phyloP scores from a whole-genome alignment of 345 rosid species.

The Anacardium occidentale region DNA sequence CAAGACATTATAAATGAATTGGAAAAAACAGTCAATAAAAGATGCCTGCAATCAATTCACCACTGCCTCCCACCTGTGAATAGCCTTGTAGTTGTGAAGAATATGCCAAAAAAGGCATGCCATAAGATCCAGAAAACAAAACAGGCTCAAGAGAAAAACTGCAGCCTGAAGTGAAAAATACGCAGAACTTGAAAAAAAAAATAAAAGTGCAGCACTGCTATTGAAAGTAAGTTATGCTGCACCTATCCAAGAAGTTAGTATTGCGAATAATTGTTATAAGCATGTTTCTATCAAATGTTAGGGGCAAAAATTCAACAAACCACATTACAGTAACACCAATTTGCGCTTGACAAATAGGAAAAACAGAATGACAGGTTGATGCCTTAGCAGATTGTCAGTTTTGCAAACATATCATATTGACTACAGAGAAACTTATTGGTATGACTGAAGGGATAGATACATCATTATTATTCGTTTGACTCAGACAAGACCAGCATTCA shows the following conservation, averaged over 20 bases:
- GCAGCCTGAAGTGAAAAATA: no score
- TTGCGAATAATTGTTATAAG: background rate
- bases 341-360: background rate
- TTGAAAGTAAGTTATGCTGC: background rate
- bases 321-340: background rate
- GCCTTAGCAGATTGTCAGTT: background rate
- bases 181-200: no score
- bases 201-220: no score
- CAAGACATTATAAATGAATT: no score
- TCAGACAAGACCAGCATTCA: background rate
- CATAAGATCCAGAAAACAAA: no score
- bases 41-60: no score
- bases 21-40: no score
- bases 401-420: background rate
- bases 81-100: no score
- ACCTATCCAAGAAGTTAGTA: background rate
- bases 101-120: no score
- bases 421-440: background rate
- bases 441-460: background rate
- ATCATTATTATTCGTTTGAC: background rate
- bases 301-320: background rate
- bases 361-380: background rate
- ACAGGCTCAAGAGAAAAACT: no score
- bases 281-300: background rate
- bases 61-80: no score